A percentile compares a stretch with the other conserved stretches of the same genome.
These are phyloP conservation scores for Pichia sorboxylosa DNA, from an alignment of 1,139 yeast species.

Conservation along the genomic window DNA sequence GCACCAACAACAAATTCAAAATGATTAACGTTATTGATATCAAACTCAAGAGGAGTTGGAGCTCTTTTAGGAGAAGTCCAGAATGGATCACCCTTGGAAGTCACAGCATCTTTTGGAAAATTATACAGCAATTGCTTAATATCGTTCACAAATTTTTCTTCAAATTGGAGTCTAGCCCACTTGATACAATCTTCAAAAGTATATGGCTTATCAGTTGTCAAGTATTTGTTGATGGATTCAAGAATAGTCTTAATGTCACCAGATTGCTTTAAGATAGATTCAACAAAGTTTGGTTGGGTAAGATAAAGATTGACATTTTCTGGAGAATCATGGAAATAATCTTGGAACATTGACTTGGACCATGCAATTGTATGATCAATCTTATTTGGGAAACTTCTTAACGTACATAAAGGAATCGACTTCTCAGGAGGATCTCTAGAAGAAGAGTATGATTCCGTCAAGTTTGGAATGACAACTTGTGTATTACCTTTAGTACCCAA, in stretches of 20 bases:
- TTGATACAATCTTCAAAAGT: slow-evolving; percentile 85
- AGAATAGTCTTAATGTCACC: slow-evolving; percentile 85
- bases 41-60: slow-evolving; percentile 73
- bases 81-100: slow-evolving; percentile 84
- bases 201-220: slow-evolving; percentile 65
- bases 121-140: slow-evolving; percentile 82
- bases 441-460: slow-evolving; percentile 91
- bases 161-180: slow-evolving; percentile 92
- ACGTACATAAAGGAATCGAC: slow-evolving; percentile 91
- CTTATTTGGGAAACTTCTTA: slow-evolving; percentile 94
- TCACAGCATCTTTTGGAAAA: slow-evolving; percentile 88
- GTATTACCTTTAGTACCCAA: slow-evolving; percentile 97
- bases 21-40: slow-evolving; percentile 65
- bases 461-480: slow-evolving; percentile 84
- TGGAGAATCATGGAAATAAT: slow-evolving; percentile 81
- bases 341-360: slow-evolving; percentile 94
- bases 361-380: slow-evolving; percentile 98
- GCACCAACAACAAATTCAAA: slow-evolving; percentile 76
- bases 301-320: slow-evolving; percentile 87
- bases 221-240: slow-evolving; percentile 61
- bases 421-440: slow-evolving; percentile 98
- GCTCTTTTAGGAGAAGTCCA: slow-evolving; percentile 99
- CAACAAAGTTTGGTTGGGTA: slow-evolving; percentile 87
- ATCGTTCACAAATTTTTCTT: slow-evolving; percentile 71
- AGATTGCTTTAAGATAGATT: slow-evolving; percentile 78